These are phyloP conservation scores for Fusarium paranaense DNA, from an alignment of 2,329 filamentous ascomycete species.

Conservation along the genomic window DNA sequence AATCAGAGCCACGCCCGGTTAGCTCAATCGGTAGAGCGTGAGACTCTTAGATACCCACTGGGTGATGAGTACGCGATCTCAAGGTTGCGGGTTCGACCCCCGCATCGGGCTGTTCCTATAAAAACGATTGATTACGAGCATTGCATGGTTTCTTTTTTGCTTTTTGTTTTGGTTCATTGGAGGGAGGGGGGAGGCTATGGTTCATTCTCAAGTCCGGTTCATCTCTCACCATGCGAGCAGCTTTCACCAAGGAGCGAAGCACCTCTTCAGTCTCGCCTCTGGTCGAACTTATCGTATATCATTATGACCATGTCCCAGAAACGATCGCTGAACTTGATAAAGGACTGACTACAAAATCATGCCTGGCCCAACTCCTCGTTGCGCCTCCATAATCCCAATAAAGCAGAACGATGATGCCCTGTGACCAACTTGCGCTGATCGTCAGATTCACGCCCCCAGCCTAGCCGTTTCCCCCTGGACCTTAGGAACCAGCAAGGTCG, in stretches of 20 bases:
- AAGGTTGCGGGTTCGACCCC: conserved; percentile 68
- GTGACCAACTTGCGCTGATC: too few relatives aligned
- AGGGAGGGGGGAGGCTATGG: not conserved
- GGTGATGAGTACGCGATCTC: conserved; percentile 51
- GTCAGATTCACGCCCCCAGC: not conserved
- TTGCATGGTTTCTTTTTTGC: not conserved
- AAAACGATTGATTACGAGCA: not conserved
- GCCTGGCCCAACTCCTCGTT: not conserved
- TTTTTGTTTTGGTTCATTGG: not conserved
- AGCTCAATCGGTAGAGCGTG: conserved; percentile 67
- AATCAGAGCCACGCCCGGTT: conserved; percentile 36
- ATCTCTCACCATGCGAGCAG: not conserved
- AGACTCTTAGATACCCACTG: conserved; percentile 65
- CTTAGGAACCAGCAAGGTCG: conserved; percentile 20
- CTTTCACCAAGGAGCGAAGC: not conserved
- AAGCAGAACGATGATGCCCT: not conserved
- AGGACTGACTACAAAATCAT: not conserved
- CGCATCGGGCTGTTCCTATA: conserved; percentile 56
- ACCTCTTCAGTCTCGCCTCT: not conserved
- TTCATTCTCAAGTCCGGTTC: not conserved
- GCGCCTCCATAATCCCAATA: not conserved
- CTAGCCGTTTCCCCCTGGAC: not conserved
- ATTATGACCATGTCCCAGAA: not conserved
- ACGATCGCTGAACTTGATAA: not conserved
- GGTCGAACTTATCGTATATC: not conserved